phyloP scores from a whole-genome alignment of 2,329 filamentous ascomycete genomes.

The Trichoderma atroviride region DNA sequence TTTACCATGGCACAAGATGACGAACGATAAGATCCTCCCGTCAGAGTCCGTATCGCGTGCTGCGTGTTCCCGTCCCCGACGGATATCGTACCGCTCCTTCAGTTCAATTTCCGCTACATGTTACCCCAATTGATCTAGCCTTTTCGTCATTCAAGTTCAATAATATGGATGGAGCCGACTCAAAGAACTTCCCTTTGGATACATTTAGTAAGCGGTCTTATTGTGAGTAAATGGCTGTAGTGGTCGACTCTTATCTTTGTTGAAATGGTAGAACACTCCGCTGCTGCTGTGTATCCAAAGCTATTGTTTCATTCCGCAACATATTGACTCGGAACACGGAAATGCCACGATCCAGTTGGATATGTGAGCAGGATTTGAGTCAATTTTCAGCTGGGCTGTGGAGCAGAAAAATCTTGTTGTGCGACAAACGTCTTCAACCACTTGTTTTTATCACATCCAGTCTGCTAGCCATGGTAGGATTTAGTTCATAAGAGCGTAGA shows the following conservation, averaged over 20 bases:
- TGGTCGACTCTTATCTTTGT: neutral
- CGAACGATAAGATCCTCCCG: neutral
- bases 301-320: constrained; percentile 22
- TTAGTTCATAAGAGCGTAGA: neutral
- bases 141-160: neutral
- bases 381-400: constrained; percentile 16
- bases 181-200: neutral
- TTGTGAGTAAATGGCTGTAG: neutral
- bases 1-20: constrained; percentile 28
- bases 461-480: neutral
- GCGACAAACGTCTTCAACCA: neutral
- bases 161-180: neutral
- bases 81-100: neutral
- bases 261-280: neutral
- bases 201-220: too few relatives aligned
- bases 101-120: constrained; percentile 5
- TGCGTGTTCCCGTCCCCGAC: constrained; percentile 28
- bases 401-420: neutral
- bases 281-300: constrained; percentile 2
- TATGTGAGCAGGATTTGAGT: neutral
- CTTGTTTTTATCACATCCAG: neutral
- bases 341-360: constrained; percentile 3
- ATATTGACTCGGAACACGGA: neutral
- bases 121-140: neutral
- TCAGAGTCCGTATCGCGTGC: constrained; percentile 28